Evolutionary conservation across 2,329 filamentous ascomycete species (phyloP), one percentile per base, ranked within the genome.

Genomic region (Fusarium scirpi): DNA sequence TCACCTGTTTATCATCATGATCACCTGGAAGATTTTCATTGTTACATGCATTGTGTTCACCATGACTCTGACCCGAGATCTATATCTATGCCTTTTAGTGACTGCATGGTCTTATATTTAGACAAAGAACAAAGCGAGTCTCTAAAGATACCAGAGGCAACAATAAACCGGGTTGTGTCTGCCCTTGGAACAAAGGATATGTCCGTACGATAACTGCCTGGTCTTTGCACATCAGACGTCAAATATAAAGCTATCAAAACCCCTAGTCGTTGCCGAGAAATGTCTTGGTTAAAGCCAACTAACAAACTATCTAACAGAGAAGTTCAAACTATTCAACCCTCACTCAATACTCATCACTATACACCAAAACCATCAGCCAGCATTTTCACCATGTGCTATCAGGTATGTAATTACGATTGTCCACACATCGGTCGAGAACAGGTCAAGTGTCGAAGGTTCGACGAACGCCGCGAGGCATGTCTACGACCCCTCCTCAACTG

Each of bases 391-490:
- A 76, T 75, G 74, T 77, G 75, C 32, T 65, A 71, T 24, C 58
- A 74, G 22, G 54, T 75, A 20, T 58, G 46, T 13, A 32, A 63
- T 22, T 76, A 67, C 16, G 54, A 52, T 15, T 76, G 75, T 41
- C 68, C 64, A 32, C 75, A 77, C 55, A 47, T 76, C 47, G 32
- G 38, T 8, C 68, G 63, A 29, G 29, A 53, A 4, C 54, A 59
- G 9, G 40, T 66, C 30, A 32, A 44, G 16, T 71, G 70, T 46
- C 24, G 20, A n/a, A 55, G 54, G 22, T 32, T 53, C 18, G 45
- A 45, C 29, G 41, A 27, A n/a, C 59, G 58, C 9, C 38, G 52
- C 12, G 18, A 43, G 24, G 43, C 48, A n/a, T 62, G 46, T 13
- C 13, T 68, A 12, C 40, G 40, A 20, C 20, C 45, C 2, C 9